Base-by-base conservation (phyloP, 1,139 yeast genomes). In the Protomyces inundatus region DNA sequence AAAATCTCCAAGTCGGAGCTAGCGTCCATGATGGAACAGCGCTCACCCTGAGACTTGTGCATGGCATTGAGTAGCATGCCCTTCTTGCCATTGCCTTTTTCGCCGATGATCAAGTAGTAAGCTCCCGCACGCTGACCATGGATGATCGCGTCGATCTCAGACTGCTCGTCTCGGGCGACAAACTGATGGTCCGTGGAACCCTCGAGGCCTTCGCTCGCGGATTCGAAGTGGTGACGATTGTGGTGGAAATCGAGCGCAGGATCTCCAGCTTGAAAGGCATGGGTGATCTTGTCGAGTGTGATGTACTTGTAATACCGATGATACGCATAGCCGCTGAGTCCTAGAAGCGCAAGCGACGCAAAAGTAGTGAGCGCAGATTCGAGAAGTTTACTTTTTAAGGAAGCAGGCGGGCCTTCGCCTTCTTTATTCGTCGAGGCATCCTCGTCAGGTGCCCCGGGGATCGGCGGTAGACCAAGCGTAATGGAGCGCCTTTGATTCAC, bases 1-100 rank as follows among this genome's bases (percentile, higher is more conserved):
- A 88, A 86, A 61, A 88, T 85, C 73, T 88, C 96, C 0, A 95
- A 90, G 72, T 88, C 96, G 0, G 93, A 87, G 71, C 88, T 95
- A 1, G 95, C 95, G 72, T 88, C 95, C 69, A 88, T 78, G 66
- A 86, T 80, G 0, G 90, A 83, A 59, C 90, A 89, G 70, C 86
- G 84, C 65, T 76, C 75, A 0, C 93, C 90, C 54, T 81, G 77
- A 1, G 84, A 83, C 68, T 84, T 81, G 67, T 84, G 81, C 80
- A 88, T 84, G 3, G 91, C 82, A 70, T 87, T 90, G 69, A 85
- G 74, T 36, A 87, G 77, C 74, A 88, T 79, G 0, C 93, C 85
- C 0, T 91, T 86, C 71, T 88, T 88, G 3, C 96, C 96, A 0
- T 95, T 88, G 0, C 96, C 96, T 72, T 88, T 88, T 73, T 88